A percentile compares a stretch with the other conserved stretches of the same genome.
phyloP scores from a whole-genome alignment of 345 rosid genomes.

The Citrus hindsii region DNA sequence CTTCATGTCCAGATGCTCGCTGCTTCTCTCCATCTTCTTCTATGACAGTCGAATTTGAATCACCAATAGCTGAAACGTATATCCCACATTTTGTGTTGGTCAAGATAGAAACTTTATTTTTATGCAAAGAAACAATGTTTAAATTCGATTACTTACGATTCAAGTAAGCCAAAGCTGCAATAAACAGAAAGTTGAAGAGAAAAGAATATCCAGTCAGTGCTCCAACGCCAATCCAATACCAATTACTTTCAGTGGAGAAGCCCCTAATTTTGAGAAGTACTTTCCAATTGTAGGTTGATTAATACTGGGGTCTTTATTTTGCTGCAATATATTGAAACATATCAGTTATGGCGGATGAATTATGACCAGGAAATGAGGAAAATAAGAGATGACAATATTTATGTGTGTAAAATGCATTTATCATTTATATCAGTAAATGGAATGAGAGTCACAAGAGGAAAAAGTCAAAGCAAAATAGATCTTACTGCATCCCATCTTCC shows the following conservation, averaged over 20 bases:
- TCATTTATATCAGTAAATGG: no score
- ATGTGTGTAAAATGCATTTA: background rate
- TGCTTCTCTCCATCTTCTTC: constrained; percentile 39
- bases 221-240: constrained; percentile 84
- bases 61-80: constrained; percentile 55
- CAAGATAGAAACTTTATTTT: background rate
- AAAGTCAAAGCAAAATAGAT: background rate
- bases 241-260: constrained; percentile 58
- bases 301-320: constrained; percentile 43
- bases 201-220: constrained; percentile 70
- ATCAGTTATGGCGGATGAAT: background rate
- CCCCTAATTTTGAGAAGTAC: constrained; percentile 63
- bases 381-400: background rate
- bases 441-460: background rate
- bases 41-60: constrained; percentile 44
- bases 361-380: background rate
- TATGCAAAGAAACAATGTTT: background rate
- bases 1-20: constrained; percentile 10
- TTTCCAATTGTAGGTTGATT: constrained; percentile 64
- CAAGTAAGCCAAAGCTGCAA: constrained; percentile 64
- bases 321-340: constrained; percentile 36
- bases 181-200: constrained; percentile 68
- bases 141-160: constrained; percentile 55
- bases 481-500: constrained; percentile 76
- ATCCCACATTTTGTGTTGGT: background rate